Base-by-base conservation (phyloP, 441 rosid species). In the Raphanus hybrid region DNA sequence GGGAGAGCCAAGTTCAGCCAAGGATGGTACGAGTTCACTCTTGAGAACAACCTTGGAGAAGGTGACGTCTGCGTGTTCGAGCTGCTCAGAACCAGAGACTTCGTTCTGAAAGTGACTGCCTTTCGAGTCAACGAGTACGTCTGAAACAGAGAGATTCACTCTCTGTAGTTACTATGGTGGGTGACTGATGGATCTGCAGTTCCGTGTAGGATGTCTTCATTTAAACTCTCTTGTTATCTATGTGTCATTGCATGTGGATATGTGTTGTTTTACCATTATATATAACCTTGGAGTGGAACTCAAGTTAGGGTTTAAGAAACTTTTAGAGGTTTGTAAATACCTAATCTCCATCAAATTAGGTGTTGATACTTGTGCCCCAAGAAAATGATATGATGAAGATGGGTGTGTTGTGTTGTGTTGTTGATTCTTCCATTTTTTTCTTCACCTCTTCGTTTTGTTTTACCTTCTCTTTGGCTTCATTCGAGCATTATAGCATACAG, bases 41-140 rank as follows among this genome's bases (percentile, higher is more conserved):
- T 88, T 81, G 97, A 93, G 84, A 96, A 96, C 75, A 88, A 90
- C 67, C 69, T 96, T 82, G 98, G 96, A 72, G 98, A 93, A 86
- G 99, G 99, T 15, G 99, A 96, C 78, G 98, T 96, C 10, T 92
- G 98, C 16, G 84, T 93, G 76, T 91, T 96, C 34, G 98, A 96
- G 88, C 86, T 96, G 77, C 86, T 93, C 63, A 81, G 79, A 69
- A 73, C 88, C 2, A 88, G 94, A 84, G 98, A 96, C 45, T 78
- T 92, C 74, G 90, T 92, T 72, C 89, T 96, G 50, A 93, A 93
- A 86, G 98, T 96, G 43, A 89, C 97, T 0, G 86, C 86, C 58
- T 90, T 90, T 78, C 97, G 92, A 9, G 94, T 80, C 77, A 80
- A 67, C 57, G 82, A 80, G 77, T 80, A 80, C 69, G 73, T 61